These are phyloP conservation scores for Neoboletus brunneissimus DNA, from an alignment of 768 basidiomycete species.

Conservation along the genomic window DNA sequence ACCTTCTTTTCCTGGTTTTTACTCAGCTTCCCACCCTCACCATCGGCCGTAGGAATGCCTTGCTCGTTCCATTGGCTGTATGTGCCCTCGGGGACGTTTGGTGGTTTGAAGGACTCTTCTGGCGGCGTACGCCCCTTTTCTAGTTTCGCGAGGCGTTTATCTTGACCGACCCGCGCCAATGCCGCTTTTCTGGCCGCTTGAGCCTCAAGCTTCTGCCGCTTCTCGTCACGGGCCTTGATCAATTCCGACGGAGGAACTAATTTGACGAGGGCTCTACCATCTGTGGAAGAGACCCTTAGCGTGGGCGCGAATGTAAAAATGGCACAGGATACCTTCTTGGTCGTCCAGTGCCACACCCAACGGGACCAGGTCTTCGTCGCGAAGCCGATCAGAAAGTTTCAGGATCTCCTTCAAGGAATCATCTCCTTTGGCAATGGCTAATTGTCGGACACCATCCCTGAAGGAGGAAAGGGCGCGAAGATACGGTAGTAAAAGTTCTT, in stretches of 20 bases:
- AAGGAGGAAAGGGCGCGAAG: constrained; percentile 81
- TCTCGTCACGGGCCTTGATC: constrained; percentile 84
- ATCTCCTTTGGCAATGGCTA: constrained; percentile 73
- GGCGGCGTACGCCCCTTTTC: constrained; percentile 81
- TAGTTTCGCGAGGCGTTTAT: constrained; percentile 72
- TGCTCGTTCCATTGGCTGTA: constrained; percentile 83
- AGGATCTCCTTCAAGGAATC: constrained; percentile 76
- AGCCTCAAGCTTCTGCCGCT: constrained; percentile 67
- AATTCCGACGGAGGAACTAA: constrained; percentile 80
- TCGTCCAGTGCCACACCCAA: constrained; percentile 96
- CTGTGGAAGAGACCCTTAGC: constrained; percentile 37
- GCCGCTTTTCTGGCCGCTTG: constrained; percentile 81
- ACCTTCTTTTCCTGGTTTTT: constrained; percentile 79
- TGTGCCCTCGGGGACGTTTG: constrained; percentile 65
- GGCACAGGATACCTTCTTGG: constrained; percentile 68
- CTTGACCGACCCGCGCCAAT: constrained; percentile 57
- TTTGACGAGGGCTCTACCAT: constrained; percentile 94
- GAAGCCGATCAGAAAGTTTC: constrained; percentile 81
- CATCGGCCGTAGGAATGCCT: constrained; percentile 85
- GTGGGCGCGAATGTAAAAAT: not conserved
- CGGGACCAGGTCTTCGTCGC: constrained; percentile 88
- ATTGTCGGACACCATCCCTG: constrained; percentile 81
- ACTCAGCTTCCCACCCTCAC: constrained; percentile 77
- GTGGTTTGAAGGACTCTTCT: constrained; percentile 79
- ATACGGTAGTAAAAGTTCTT: constrained; percentile 87